Conservation (phyloP, 164 flowering plant genomes). For the Chimonanthus salicifolius region DNA sequence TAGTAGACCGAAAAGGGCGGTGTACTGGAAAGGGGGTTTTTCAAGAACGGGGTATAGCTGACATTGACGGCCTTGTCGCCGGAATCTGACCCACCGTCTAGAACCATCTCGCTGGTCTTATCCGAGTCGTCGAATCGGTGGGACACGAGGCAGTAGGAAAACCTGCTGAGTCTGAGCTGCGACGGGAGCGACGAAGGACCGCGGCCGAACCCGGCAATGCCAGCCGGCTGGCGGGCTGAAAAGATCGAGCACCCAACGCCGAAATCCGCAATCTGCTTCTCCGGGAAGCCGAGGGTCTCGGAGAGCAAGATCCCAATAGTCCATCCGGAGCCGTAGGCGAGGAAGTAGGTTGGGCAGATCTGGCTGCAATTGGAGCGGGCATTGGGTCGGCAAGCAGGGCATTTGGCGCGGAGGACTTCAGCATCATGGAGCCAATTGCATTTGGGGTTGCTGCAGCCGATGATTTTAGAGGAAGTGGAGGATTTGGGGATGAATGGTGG, state of each 20-base stretch:
- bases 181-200: conserved; percentile 44
- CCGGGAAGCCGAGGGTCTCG: conserved; percentile 35
- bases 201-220: conserved; percentile 64
- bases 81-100: conserved; percentile 25
- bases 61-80: conserved; percentile 23
- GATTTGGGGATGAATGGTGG: conserved; percentile 41
- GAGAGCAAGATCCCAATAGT: conserved; percentile 45
- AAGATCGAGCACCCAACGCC: conserved; percentile 55
- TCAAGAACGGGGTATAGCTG: conserved; percentile 53
- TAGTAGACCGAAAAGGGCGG: conserved; percentile 44
- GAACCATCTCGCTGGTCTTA: conserved; percentile 33
- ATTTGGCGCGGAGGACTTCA: conserved; percentile 18
- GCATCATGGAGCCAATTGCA: conserved; percentile 48
- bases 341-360: conserved; percentile 46
- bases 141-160: conserved; percentile 64
- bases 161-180: conserved; percentile 41
- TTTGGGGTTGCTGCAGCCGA: conserved; percentile 56
- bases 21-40: conserved; percentile 33
- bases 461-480: conserved; percentile 39
- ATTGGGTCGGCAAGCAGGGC: conserved; percentile 20
- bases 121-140: conserved; percentile 51
- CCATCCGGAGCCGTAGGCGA: conserved; percentile 45
- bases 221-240: conserved; percentile 41
- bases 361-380: conserved; percentile 26
- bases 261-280: conserved; percentile 24